Base-by-base conservation (phyloP, 2,329 filamentous ascomycete genomes). In the Claviceps purpurea region DNA sequence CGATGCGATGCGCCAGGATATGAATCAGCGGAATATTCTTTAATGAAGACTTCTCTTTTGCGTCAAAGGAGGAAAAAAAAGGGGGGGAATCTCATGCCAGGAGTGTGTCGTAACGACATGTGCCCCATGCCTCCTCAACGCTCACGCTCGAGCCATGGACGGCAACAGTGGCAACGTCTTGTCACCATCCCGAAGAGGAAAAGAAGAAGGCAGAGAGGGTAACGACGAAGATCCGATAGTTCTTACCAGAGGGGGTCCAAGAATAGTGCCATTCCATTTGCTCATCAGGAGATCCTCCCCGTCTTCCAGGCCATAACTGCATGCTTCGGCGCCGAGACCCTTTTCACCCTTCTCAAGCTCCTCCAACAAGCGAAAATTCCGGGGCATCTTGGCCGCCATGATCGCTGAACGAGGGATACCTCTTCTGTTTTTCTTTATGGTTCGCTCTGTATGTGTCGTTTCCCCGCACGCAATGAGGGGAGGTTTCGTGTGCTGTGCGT, bases 281-380 rank as follows among this genome's bases (percentile, higher is more conserved):
- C 87, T 91, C 90, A 98, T 95, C 69, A 93, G 81, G 58, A 96
- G 79, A 64, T 98, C 93, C 65, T 96, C 90, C 47, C 87, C 84
- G 68, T 97, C 89, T 58, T 91, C 89, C 52, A 98, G 80, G 62
- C 93, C 93, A 62, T 97, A 97, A 45, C 93, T 97, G 74, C 91
- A 97, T 56, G 90, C 90, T 74, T 97, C 93, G 68, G 91, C 89
- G 64, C 93, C 91, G 57, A 93, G 78, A 56, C 93, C 93, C 72
- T 98, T 98, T 75, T 98, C 93, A 64, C 93, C 93, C 75, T 97
- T 97, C 75, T 98, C 93, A 20, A 98, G 79, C 81, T 98, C 93
- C 70, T 96, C 93, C 53, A 98, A 78, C 59, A 98, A 81, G 65
- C 91, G 85, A 69, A 98, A 98, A 74, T 97, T 97, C 68, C 93